Evolutionary conservation across 345 rosid species (phyloP), one percentile per base, ranked within the genome.

Genomic region (Salix koriyanagi): DNA sequence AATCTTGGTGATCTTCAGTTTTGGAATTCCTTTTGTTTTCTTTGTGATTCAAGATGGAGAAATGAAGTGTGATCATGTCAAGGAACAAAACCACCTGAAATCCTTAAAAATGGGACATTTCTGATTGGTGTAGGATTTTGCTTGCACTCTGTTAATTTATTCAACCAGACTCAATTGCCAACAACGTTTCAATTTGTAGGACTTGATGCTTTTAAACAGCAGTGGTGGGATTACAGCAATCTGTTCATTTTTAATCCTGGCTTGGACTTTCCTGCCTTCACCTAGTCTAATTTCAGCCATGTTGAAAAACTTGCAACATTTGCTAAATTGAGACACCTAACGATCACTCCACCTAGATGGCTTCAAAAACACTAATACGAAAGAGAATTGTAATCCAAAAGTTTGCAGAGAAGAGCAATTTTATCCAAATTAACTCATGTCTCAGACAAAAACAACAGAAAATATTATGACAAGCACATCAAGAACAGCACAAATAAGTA

Each of bases 1-100:
- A 66, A 75, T 85, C 62, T 79, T 77, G 79, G 89, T 84, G 81
- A 76, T 60, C 68, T 81, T 94, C 67, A 79, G 90, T 67, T 89
- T 75, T 68, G 94, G 93, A 76, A 84, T 89, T 69, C 89, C 94
- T 44, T 78, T 86, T 71, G 75, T 84, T 81, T 90, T 92, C 87
- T 89, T 89, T 75, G 86, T 73, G 44, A 7, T 88, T 75, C 77
- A 73, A 21, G 75, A 84, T 68, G 86, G 83, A 65, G 89, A 79
- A 76, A 86, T 89, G 78, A 89, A 83, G 82, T 76, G 87, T 79
- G 82, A 86, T 78, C 82, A 72, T 62, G 19, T 16, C 44, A 36
- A n/a, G 32, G 16, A 16, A 19, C 4, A 62, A 44, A 32, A 73
- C 50, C 15, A 46, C 13, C 15, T 46, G 50, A 46, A 46, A 46